Evolutionary conservation across 148 eudicot species (phyloP).

Genomic region (Selenicereus undatus): DNA sequence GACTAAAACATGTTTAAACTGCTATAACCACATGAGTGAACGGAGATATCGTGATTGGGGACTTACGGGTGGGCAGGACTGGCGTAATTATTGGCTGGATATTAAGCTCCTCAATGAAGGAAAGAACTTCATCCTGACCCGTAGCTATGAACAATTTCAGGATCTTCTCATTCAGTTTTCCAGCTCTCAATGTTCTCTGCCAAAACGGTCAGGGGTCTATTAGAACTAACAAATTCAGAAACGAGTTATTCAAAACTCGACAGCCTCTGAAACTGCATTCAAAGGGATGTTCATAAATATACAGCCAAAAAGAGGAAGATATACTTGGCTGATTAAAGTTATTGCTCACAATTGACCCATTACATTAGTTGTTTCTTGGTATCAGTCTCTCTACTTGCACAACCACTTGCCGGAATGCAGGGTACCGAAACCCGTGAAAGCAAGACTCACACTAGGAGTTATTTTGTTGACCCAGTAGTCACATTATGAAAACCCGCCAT

Average conservation of each 20-base stretch:
- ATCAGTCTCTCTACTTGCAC: too few species aligned
- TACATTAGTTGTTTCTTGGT: too few species aligned
- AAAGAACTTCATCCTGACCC: constrained; percentile 74
- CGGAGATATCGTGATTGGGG: not conserved
- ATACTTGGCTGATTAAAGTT: not conserved
- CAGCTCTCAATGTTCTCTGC: constrained; percentile 93
- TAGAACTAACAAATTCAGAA: not conserved
- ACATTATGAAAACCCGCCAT: not conserved
- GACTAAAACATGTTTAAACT: not conserved
- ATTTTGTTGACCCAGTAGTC: too few species aligned
- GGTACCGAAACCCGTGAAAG: too few species aligned
- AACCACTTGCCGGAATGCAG: too few species aligned
- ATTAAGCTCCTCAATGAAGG: constrained; percentile 62
- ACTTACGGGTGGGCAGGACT: constrained; percentile 89
- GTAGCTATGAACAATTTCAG: constrained; percentile 74
- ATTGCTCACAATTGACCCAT: not conserved
- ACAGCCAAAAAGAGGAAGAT: not conserved
- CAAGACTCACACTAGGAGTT: not conserved
- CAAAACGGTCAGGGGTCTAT: constrained; percentile 8
- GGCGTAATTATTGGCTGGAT: constrained; percentile 61
- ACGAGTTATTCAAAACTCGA: not conserved
- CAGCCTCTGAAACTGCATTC: not conserved
- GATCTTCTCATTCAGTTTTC: constrained; percentile 84
- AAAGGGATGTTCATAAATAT: not conserved
- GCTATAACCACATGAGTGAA: not conserved